phyloP scores from a whole-genome alignment of 2,329 filamentous ascomycete species.

The Falciphora oryzae region DNA sequence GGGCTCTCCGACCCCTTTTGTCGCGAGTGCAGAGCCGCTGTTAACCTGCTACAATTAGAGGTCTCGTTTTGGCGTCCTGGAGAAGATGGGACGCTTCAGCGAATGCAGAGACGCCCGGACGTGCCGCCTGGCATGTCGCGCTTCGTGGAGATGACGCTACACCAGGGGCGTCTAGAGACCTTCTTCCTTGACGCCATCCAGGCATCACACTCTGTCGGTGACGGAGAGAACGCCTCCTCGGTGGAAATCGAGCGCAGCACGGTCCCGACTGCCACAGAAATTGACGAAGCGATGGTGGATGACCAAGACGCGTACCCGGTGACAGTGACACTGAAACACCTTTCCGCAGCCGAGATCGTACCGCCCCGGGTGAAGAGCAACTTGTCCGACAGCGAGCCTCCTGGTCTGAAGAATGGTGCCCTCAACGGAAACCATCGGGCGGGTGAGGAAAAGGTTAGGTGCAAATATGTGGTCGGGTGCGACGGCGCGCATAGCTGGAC shows the following conservation, averaged over 20 bases:
- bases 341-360: slow-evolving; percentile 49
- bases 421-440: slow-evolving; percentile 23
- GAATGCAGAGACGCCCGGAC: slow-evolving; percentile 39
- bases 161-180: slow-evolving; percentile 65
- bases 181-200: slow-evolving; percentile 40
- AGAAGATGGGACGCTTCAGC: too few species aligned
- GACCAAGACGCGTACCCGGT: slow-evolving; percentile 50
- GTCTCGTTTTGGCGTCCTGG: slow-evolving; percentile 39
- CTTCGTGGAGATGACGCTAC: slow-evolving; percentile 61
- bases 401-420: slow-evolving; percentile 31
- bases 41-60: slow-evolving; percentile 30
- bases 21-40: not conserved
- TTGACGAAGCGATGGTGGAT: slow-evolving; percentile 41
- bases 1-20: not conserved
- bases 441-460: slow-evolving; percentile 37
- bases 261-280: slow-evolving; percentile 43
- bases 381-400: slow-evolving; percentile 44
- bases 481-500: slow-evolving; percentile 66
- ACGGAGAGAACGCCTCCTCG: slow-evolving; percentile 11
- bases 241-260: slow-evolving; percentile 51
- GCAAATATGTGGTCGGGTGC: slow-evolving; percentile 61
- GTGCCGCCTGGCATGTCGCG: slow-evolving; percentile 55
- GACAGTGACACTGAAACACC: slow-evolving; percentile 47
- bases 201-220: slow-evolving; percentile 6
- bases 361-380: slow-evolving; percentile 39